These are phyloP conservation scores for Nannochloris sp. DNA, from an alignment of 139 green algal species.

Conservation along the genomic window DNA sequence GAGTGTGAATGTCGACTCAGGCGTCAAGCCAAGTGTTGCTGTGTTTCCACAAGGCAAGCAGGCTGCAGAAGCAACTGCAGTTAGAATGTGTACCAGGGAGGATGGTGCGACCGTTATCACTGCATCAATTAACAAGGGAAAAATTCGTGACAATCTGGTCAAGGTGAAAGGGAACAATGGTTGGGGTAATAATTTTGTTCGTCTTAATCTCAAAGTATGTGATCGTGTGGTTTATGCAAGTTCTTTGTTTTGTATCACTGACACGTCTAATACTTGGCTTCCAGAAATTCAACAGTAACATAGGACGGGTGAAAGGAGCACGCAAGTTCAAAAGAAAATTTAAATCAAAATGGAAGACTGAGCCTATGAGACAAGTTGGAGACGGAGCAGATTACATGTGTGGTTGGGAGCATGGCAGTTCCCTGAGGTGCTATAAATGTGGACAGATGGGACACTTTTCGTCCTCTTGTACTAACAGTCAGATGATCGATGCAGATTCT, in stretches of 20 bases:
- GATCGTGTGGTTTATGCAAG: not conserved
- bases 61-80: not conserved
- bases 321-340: not conserved
- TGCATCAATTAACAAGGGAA: not conserved
- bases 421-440: conserved; percentile 39
- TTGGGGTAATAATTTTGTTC: conserved; percentile 43
- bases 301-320: not conserved
- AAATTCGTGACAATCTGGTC: not conserved
- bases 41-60: too few species aligned
- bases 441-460: conserved; percentile 35
- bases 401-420: conserved; percentile 23
- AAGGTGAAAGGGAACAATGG: conserved; percentile 3
- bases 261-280: not conserved
- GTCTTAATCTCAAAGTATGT: conserved; percentile 39
- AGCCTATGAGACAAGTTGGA: conserved; percentile 29
- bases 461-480: conserved; percentile 16
- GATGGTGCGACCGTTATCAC: conserved; percentile 16
- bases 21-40: too few species aligned
- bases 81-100: not conserved
- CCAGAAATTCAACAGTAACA: conserved; percentile 1
- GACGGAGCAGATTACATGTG: conserved; percentile 40
- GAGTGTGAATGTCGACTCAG: too few species aligned
- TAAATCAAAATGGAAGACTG: conserved; percentile 1
- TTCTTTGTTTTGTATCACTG: not conserved
- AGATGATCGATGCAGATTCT: conserved; percentile 9